These are phyloP conservation scores for Populus simonii DNA, from an alignment of 345 rosid genomes.

Conservation along the genomic window DNA sequence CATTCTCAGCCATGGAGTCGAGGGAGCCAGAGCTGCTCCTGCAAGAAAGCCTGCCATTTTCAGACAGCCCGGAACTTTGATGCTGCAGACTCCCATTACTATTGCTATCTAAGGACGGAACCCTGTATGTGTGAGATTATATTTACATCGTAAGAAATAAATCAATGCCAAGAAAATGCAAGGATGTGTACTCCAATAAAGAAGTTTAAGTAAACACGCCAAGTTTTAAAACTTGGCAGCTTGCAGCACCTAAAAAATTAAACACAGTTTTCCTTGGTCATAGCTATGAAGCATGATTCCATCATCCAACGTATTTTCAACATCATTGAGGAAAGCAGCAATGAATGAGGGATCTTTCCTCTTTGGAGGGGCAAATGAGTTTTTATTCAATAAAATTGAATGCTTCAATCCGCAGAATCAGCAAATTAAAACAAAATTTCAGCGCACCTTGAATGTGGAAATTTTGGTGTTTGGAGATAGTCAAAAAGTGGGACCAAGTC, in stretches of 20 bases:
- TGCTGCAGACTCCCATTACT: slow-evolving; percentile 31
- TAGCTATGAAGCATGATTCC: neutral
- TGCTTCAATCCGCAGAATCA: neutral
- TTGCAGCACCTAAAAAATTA: neutral
- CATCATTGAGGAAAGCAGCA: neutral
- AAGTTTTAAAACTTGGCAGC: neutral
- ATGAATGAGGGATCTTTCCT: neutral
- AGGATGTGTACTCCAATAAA: neutral
- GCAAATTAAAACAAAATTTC: slow-evolving; percentile 4
- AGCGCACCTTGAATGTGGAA: slow-evolving; percentile 46
- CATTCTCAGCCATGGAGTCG: slow-evolving; percentile 26
- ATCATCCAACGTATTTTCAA: neutral
- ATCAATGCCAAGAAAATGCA: neutral
- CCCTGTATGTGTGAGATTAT: slow-evolving; percentile 24
- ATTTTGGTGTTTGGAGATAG: slow-evolving; percentile 40
- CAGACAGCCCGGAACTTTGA: slow-evolving; percentile 38
- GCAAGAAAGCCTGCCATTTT: slow-evolving; percentile 29
- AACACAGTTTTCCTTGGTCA: neutral
- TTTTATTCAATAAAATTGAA: neutral
- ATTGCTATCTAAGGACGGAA: slow-evolving; percentile 28
- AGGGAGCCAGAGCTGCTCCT: slow-evolving; percentile 42
- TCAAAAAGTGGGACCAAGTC: slow-evolving; percentile 67
- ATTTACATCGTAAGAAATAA: neutral
- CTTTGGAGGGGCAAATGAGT: neutral
- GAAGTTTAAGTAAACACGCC: neutral